These are phyloP conservation scores for Fusarium kyushuense DNA, from an alignment of 2,329 filamentous ascomycete species.

Conservation along the genomic window DNA sequence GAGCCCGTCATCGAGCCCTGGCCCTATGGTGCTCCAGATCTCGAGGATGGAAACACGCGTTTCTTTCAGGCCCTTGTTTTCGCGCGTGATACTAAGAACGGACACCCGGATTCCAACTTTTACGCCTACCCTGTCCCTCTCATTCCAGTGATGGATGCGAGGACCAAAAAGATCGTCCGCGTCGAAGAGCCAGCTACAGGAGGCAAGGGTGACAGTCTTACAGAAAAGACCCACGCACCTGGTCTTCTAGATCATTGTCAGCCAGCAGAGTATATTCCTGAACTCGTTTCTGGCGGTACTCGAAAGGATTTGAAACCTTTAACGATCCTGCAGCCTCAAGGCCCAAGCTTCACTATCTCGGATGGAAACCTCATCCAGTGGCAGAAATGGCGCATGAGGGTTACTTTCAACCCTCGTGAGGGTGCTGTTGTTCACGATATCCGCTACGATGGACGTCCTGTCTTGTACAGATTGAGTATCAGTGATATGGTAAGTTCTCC, in stretches of 20 bases:
- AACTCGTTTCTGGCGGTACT: constrained; percentile 56
- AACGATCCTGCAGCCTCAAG: constrained; percentile 58
- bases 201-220: constrained; percentile 46
- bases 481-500: constrained; percentile 70
- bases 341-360: constrained; percentile 57
- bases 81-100: constrained; percentile 47
- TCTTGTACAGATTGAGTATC: constrained; percentile 75
- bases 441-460: constrained; percentile 71
- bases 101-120: constrained; percentile 64
- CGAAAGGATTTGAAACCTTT: constrained; percentile 69
- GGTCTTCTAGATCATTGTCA: constrained; percentile 50
- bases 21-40: constrained; percentile 51
- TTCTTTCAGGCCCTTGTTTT: constrained; percentile 54
- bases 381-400: constrained; percentile 76
- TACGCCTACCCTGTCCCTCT: constrained; percentile 67
- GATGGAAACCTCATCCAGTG: constrained; percentile 61
- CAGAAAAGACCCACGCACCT: constrained; percentile 29
- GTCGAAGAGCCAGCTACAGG: constrained; percentile 53
- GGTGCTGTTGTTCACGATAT: constrained; percentile 77
- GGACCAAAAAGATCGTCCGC: constrained; percentile 50
- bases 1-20: constrained; percentile 52
- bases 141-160: constrained; percentile 57
- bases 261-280: constrained; percentile 56
- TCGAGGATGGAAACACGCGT: constrained; percentile 48
- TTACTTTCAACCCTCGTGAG: constrained; percentile 77